Evolutionary conservation across 495 filamentous ascomycete species (phyloP).

Genomic region (Astrocystis sublimbata): DNA sequence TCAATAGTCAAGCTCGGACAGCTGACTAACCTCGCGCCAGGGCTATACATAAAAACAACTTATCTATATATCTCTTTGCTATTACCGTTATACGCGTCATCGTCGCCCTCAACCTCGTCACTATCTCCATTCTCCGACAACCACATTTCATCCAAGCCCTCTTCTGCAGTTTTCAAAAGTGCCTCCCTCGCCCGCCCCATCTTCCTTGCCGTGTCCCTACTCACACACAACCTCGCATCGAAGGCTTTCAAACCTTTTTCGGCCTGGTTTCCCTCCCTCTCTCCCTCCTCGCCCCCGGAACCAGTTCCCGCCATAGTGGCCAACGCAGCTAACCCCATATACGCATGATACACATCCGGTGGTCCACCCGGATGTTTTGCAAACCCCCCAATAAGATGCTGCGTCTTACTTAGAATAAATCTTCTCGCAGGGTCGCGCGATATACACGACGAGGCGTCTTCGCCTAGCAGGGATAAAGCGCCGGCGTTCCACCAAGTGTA

Average conservation of each 20-base stretch:
- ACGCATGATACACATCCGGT: slow-evolving; percentile 90
- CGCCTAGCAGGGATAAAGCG: slow-evolving; percentile 67
- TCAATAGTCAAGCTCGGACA: no score
- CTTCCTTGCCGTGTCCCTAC: slow-evolving; percentile 47
- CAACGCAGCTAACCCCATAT: slow-evolving; percentile 80
- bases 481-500: slow-evolving; percentile 89
- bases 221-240: slow-evolving; percentile 72
- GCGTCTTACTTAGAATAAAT: slow-evolving; percentile 85
- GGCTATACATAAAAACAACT: no score
- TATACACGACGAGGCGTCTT: slow-evolving; percentile 61
- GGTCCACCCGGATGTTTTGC: slow-evolving; percentile 76
- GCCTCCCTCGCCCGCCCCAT: slow-evolving; percentile 41
- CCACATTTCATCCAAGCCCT: no score
- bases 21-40: no score
- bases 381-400: slow-evolving; percentile 89
- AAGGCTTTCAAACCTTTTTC: no score
- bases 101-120: slow-evolving; percentile 20
- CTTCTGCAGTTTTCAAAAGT: slow-evolving; percentile 23
- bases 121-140: not conserved
- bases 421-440: slow-evolving; percentile 59
- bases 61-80: no score
- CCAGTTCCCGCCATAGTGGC: slow-evolving; percentile 63
- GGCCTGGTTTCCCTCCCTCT: no score
- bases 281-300: slow-evolving; percentile 40
- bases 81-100: not conserved